These are phyloP conservation scores for Madurella fahalii DNA, from an alignment of 2,329 filamentous ascomycete species.

Conservation along the genomic window DNA sequence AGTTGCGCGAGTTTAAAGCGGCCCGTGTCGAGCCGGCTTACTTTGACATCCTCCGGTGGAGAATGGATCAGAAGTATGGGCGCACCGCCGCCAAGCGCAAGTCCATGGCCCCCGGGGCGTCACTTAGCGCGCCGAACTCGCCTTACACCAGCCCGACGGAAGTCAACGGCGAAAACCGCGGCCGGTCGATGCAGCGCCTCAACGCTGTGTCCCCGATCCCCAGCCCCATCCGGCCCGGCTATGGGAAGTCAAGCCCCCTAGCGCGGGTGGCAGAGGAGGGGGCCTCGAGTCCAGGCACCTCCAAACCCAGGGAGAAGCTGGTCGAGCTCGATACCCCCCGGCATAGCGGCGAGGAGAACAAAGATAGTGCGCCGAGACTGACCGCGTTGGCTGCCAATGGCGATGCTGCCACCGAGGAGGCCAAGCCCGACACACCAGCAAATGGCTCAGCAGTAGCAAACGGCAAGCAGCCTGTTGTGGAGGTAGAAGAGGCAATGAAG, in stretches of 20 bases:
- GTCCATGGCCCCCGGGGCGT: constrained; percentile 41
- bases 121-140: constrained; percentile 44
- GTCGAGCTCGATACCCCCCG: constrained; percentile 54
- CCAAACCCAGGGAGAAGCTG: constrained; percentile 46
- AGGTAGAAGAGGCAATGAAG: constrained; percentile 53
- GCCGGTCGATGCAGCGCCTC: constrained; percentile 67
- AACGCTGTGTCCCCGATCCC: constrained; percentile 59
- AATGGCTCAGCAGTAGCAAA: constrained; percentile 28
- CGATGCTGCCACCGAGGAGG: constrained; percentile 16
- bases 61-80: constrained; percentile 92
- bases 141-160: constrained; percentile 65
- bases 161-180: constrained; percentile 56
- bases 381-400: constrained; percentile 32
- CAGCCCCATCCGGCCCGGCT: constrained; percentile 62
- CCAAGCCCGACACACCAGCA: constrained; percentile 35
- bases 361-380: constrained; percentile 28
- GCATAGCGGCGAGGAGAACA: constrained; percentile 42
- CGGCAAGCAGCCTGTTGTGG: constrained; percentile 40
- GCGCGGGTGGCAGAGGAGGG: constrained; percentile 70
- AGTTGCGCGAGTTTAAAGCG: constrained; percentile 85
- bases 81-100: constrained; percentile 55
- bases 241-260: constrained; percentile 65
- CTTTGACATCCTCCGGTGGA: constrained; percentile 91
- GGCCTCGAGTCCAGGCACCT: constrained; percentile 30
- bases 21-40: constrained; percentile 88